Evolutionary conservation across 164 flowering plant genomes (phyloP).

Genomic region (Kalanchoe fedtschenkoi): DNA sequence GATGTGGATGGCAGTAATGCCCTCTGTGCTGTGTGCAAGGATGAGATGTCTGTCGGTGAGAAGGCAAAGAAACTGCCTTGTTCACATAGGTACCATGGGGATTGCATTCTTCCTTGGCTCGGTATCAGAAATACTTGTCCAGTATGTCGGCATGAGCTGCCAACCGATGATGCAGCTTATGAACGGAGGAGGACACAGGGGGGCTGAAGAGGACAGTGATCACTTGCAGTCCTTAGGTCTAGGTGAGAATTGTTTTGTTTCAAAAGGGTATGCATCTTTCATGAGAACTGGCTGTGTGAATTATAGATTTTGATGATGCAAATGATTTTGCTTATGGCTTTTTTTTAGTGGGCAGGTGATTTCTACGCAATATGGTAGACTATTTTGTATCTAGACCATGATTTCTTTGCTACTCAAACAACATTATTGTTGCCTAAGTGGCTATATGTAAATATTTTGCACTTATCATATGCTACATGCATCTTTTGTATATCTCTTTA

Average conservation of each 20-base stretch:
- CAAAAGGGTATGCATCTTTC: background rate
- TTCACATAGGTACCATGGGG: conserved; percentile 41
- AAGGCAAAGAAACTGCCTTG: conserved; percentile 44
- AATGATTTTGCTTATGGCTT: background rate
- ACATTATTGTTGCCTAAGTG: background rate
- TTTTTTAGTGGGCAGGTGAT: background rate
- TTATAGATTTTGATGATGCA: background rate
- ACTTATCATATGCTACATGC: background rate
- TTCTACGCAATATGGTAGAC: background rate
- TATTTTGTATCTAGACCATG: background rate
- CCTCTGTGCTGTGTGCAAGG: conserved; percentile 56
- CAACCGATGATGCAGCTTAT: conserved; percentile 49
- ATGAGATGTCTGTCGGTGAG: conserved; percentile 36
- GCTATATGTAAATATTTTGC: background rate
- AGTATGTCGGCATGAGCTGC: conserved; percentile 51
- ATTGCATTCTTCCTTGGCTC: conserved; percentile 54
- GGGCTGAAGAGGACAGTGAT: conserved; percentile 14
- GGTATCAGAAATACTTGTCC: conserved; percentile 53
- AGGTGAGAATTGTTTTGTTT: background rate
- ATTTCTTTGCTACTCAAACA: background rate
- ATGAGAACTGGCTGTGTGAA: background rate
- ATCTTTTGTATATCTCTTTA: background rate
- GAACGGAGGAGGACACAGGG: conserved; percentile 28
- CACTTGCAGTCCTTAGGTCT: background rate
- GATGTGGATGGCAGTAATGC: conserved; percentile 23